Percentiles rank a stretch among this genome's conserved stretches.
Conservation (phyloP, 768 basidiomycete species). For the Tylopilus sp. region DNA sequence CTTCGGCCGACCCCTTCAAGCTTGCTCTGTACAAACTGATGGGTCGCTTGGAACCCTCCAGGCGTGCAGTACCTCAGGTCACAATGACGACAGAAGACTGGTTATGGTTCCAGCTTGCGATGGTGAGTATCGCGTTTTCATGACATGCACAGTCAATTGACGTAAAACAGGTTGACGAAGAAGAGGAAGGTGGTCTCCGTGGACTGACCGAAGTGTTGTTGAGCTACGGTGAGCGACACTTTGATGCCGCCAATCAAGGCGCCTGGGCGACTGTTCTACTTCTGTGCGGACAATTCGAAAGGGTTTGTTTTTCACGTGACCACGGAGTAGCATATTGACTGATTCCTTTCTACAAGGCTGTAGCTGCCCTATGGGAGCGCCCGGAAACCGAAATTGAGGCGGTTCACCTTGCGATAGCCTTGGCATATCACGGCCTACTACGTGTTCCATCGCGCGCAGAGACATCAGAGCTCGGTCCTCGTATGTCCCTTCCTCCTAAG, state of each 20-base stretch:
- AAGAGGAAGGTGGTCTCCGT: conserved; percentile 73
- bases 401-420: conserved; percentile 87
- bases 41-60: conserved; percentile 82
- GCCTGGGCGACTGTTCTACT: conserved; percentile 82
- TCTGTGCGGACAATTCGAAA: conserved; percentile 92
- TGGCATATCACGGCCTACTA: conserved; percentile 91
- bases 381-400: conserved; percentile 88
- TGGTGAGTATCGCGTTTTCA: conserved; percentile 42
- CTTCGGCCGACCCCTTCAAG: conserved; percentile 92
- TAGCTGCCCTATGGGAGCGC: conserved; percentile 86
- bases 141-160: conserved; percentile 5
- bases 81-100: conserved; percentile 96
- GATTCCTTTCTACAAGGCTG: conserved; percentile 52
- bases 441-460: conserved; percentile 79
- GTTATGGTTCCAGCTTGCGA: conserved; percentile 94
- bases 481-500: conserved; percentile 43
- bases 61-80: conserved; percentile 77
- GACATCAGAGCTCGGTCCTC: conserved; percentile 77
- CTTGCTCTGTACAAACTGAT: conserved; percentile 94
- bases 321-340: not conserved
- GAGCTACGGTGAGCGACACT: conserved; percentile 79
- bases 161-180: conserved; percentile 63
- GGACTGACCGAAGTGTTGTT: conserved; percentile 72
- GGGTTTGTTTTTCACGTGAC: conserved; percentile 45
- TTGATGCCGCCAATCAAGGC: conserved; percentile 63